Percentiles rank a stretch among this genome's conserved stretches.
These are phyloP conservation scores for Nakaseomyces uthaithaninus DNA, from an alignment of 1,139 yeast species.

Conservation along the genomic window DNA sequence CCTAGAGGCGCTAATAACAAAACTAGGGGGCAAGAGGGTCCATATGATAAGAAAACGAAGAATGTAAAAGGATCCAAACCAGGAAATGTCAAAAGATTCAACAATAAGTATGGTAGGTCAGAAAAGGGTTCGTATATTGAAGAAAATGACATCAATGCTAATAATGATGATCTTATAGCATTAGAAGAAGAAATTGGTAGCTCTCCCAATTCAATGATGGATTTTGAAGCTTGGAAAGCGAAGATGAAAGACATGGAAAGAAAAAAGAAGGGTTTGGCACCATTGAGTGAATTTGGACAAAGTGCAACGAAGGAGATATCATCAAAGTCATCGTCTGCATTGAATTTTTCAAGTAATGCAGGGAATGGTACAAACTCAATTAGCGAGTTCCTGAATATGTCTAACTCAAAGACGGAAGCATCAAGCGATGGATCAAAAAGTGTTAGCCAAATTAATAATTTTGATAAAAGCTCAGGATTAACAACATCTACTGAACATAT, in stretches of 20 bases:
- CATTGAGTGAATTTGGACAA: slow-evolving; percentile 55
- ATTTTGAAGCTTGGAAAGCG: slow-evolving; percentile 66
- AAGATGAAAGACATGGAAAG: slow-evolving; percentile 52
- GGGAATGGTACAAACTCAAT: slow-evolving; percentile 23
- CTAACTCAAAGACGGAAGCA: slow-evolving; percentile 11
- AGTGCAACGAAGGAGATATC: slow-evolving; percentile 41
- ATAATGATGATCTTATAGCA: slow-evolving; percentile 18
- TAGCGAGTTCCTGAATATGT: slow-evolving; percentile 28
- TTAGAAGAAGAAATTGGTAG: slow-evolving; percentile 31
- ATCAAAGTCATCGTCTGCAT: slow-evolving; percentile 36
- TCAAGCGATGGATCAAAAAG: background rate
- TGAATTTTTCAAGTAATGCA: slow-evolving; percentile 9
- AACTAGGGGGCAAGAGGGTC: slow-evolving; percentile 11
- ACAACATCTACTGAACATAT: background rate
- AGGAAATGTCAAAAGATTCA: slow-evolving; percentile 10
- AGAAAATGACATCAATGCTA: slow-evolving; percentile 10
- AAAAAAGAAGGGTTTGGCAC: slow-evolving; percentile 44
- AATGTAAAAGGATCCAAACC: slow-evolving; percentile 4
- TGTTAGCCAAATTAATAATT: background rate
- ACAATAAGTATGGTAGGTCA: slow-evolving; percentile 11
- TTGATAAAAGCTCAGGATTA: background rate
- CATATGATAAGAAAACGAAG: slow-evolving; percentile 12
- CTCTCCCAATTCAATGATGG: slow-evolving; percentile 51
- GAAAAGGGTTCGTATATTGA: slow-evolving; percentile 14
- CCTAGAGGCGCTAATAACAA: slow-evolving; percentile 10